Evolutionary conservation across 495 filamentous ascomycete species (phyloP), one percentile per base, ranked within the genome.

Genomic region (Penicillium angulare): DNA sequence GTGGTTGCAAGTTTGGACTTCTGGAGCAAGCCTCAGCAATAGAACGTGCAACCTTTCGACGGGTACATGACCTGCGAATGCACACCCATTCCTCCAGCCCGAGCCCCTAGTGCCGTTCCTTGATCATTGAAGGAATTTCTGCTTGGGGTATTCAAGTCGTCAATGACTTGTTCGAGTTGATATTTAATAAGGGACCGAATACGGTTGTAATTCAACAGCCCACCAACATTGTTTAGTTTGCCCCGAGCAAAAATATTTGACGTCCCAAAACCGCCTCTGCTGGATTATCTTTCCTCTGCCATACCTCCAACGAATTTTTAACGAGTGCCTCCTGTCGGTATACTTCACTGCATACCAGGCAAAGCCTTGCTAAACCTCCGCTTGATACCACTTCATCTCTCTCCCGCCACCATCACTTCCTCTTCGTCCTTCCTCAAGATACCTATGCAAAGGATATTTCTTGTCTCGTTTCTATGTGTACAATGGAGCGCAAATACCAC

Each of bases 1-100:
- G 85, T 97, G 36, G 86, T 99, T 47, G 90, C 90, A 51, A 90
- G 89, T 49, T 83, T 99, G 65, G 95, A 99, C 71, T 99, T 99
- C 74, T 98, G 93, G 93, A 88, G 81, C 68, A 80, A 77, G 60
- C 77, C 65, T 15, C 68, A 66, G 47, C 65, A 69, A 34, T 31
- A 31, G 13, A 12, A 7, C 13, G 27, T 9, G 27, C 13, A 31
- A 12, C 13, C 27, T 31, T 31, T n/a, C n/a, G n/a, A n/a, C n/a
- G n/a, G n/a, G n/a, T n/a, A n/a, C n/a, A n/a, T n/a, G n/a, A n/a
- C n/a, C n/a, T n/a, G n/a, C 27, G 5, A 31, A 6, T 12, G 13
- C 8, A 31, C 27, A 31, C 27, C 2, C 27, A 31, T 7, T 31
- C 27, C 13, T 31, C 27, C 2, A 31, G 13, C 13, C 27, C 27